Evolutionary conservation across 2,329 filamentous ascomycete genomes (phyloP).

Genomic region (Penicillium sp.): DNA sequence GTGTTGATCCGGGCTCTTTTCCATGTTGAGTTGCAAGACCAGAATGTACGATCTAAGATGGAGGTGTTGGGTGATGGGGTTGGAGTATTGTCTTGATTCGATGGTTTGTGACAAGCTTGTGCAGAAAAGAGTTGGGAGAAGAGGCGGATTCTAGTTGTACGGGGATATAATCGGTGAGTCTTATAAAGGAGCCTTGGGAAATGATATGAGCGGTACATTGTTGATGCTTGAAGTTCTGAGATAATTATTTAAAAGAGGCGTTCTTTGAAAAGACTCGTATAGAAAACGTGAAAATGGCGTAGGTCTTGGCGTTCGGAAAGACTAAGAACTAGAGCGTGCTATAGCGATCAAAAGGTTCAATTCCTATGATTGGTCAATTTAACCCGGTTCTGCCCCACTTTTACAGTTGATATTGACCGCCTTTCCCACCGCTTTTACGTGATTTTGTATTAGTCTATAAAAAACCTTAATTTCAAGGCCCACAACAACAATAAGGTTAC

Average conservation of each 20-base stretch:
- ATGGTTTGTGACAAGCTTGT: background rate
- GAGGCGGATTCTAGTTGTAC: background rate
- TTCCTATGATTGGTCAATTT: too few relatives aligned
- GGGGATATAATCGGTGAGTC: background rate
- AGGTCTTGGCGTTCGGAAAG: background rate
- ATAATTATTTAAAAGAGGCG: background rate
- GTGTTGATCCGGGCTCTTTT: conserved; percentile 56
- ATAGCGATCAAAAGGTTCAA: too few relatives aligned
- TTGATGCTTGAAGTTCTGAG: background rate
- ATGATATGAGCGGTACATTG: background rate
- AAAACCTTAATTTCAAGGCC: too few relatives aligned
- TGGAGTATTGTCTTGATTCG: background rate
- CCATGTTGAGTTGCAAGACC: conserved; percentile 45
- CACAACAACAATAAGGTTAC: too few relatives aligned
- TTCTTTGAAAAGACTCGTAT: background rate
- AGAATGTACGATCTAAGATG: conserved; percentile 27
- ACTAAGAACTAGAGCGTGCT: too few relatives aligned
- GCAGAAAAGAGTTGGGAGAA: background rate
- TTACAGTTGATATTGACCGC: too few relatives aligned
- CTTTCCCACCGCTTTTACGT: too few relatives aligned
- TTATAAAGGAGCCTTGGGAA: background rate
- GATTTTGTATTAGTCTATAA: too few relatives aligned
- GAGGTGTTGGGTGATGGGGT: background rate
- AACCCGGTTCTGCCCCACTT: too few relatives aligned
- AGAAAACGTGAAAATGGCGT: conserved; percentile 3